A percentile compares a stretch with the other conserved stretches of the same genome.
phyloP scores from a whole-genome alignment of 148 eudicot genomes.

The Fagopyrum tataricum region DNA sequence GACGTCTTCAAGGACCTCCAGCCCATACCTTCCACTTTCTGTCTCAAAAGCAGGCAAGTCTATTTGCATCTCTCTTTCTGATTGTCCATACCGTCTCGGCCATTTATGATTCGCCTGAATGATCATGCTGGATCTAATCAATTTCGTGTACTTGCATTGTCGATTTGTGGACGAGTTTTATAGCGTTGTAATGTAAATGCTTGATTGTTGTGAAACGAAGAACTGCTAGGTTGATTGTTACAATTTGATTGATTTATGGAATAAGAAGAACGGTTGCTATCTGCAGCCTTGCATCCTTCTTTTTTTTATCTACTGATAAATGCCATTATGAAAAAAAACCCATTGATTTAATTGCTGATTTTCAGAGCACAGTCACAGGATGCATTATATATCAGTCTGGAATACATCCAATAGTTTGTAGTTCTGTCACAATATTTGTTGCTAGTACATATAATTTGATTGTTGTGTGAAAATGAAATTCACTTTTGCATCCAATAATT shows the following conservation, averaged over 20 bases:
- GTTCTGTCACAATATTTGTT: neutral
- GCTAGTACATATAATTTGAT: neutral
- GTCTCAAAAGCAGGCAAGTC: constrained; percentile 76
- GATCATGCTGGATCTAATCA: neutral
- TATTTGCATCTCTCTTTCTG: neutral
- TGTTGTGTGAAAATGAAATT: neutral
- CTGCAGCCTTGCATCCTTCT: neutral
- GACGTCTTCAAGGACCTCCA: constrained; percentile 47
- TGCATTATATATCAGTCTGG: neutral
- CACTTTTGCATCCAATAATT: neutral
- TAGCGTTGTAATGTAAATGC: neutral
- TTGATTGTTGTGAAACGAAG: neutral
- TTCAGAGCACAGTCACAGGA: neutral
- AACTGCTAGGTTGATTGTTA: neutral
- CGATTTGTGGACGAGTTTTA: neutral
- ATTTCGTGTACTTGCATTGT: neutral
- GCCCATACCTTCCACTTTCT: constrained; percentile 78
- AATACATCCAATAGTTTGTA: neutral
- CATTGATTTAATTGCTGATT: neutral
- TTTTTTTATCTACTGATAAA: neutral
- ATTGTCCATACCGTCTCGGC: neutral
- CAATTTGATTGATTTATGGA: neutral
- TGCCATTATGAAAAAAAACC: neutral
- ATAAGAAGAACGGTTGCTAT: neutral
- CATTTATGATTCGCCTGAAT: neutral